Conservation (phyloP, 164 flowering plant species). For the Nymphaea colorata region DNA sequence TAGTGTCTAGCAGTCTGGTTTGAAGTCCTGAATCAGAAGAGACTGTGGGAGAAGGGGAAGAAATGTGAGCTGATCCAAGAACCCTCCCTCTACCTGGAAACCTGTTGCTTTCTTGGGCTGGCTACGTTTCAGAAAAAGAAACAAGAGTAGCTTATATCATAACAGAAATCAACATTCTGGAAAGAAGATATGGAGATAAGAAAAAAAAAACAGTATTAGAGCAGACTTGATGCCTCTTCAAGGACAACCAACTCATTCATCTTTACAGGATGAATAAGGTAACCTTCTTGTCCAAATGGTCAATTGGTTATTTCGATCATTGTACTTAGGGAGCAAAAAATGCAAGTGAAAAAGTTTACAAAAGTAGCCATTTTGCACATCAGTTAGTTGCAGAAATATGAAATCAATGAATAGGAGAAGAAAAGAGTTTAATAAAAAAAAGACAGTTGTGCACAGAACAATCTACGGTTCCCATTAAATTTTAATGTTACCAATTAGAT, state of each 20-base stretch:
- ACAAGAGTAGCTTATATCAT: not conserved
- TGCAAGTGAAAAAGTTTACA: too few species aligned
- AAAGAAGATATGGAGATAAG: not conserved
- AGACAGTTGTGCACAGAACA: too few species aligned
- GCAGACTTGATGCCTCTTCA: not conserved
- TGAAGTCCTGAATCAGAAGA: slow-evolving; percentile 59
- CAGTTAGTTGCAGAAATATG: too few species aligned
- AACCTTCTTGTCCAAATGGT: too few species aligned
- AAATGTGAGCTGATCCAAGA: slow-evolving; percentile 35
- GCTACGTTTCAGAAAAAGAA: slow-evolving; percentile 18
- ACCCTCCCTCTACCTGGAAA: slow-evolving; percentile 89
- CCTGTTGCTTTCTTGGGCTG: slow-evolving; percentile 41
- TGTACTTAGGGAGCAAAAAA: too few species aligned
- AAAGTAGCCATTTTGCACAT: too few species aligned
- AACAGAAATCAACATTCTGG: not conserved
- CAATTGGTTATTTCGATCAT: too few species aligned
- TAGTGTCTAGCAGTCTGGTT: slow-evolving; percentile 60
- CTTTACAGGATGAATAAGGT: too few species aligned
- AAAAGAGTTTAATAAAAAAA: too few species aligned
- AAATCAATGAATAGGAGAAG: too few species aligned
- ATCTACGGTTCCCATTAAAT: too few species aligned
- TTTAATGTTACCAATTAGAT: too few species aligned
- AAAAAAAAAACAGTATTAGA: not conserved
- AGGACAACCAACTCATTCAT: not conserved
- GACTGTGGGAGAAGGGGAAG: slow-evolving; percentile 16